Base-by-base conservation (phyloP, 805 yeast genomes). In the Teunomyces aglyptinius region DNA sequence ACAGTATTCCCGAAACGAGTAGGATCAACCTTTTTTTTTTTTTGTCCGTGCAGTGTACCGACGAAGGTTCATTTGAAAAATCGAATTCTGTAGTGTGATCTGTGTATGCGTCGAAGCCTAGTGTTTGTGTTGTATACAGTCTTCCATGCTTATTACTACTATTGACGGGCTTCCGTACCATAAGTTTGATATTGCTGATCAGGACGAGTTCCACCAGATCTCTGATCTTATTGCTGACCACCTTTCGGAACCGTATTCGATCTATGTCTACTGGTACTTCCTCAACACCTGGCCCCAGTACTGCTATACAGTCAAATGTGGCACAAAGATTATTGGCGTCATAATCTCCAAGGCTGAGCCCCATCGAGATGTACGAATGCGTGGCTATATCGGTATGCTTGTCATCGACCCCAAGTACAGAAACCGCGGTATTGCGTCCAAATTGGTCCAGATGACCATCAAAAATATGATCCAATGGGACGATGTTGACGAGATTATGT, bases 321-420 rank as follows among this genome's bases (percentile, higher is more conserved):
- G 43, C 6, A 47, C 55, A 5, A 60, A 49, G 4, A 75, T 85
- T 2, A 72, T 91, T n/a, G 99, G 97, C 3, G 88, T 86, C 32
- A 83, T 92, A 6, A 87, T 94, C 5, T 83, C 95, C 44, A 89
- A 90, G 57, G 80, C 83, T 10, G 96, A 87, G 52, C 71, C 78
- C 1, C 97, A 92, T 65, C 75, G 92, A 49, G 75, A 77, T 18
- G 83, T 80, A 8, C 73, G 96, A 49, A 61, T 75, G 54, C 75
- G 99, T 49, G 99, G 99, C 0, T 94, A 94, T 59, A 91, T 94
- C 24, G 99, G 97, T 2, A 94, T 94, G 99, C 69, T 94, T 45
- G 96, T 95, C 0, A 96, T 92, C 10, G 83, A 83, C 43, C 81
- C 82, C 32, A 61, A 67, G 12, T 83, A 76, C 60, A 71, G 99